phyloP scores from a whole-genome alignment of 805 yeast genomes.

The Lachancea sp. region DNA sequence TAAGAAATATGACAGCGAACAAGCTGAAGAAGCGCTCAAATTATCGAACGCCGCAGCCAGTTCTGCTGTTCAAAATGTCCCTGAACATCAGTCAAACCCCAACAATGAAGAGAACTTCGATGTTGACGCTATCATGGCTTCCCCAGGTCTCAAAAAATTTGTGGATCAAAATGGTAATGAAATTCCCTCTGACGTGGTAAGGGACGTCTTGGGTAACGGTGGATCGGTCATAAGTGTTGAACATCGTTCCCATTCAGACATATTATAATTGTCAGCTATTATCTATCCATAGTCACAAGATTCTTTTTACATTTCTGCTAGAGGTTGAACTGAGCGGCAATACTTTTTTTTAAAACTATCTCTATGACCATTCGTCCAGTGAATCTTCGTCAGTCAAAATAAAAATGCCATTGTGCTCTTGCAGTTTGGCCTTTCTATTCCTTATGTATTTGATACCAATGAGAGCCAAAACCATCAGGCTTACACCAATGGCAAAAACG shows the following conservation, averaged over 20 bases:
- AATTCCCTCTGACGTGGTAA: slow-evolving; percentile 31
- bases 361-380: neutral
- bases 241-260: slow-evolving; percentile 7
- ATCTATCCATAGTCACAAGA: too few relatives aligned
- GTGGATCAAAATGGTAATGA: slow-evolving; percentile 36
- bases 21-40: neutral
- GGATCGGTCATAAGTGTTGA: slow-evolving; percentile 18
- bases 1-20: slow-evolving; percentile 10
- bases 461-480: neutral
- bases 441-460: neutral
- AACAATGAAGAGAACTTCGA: slow-evolving; percentile 7
- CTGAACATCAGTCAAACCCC: neutral
- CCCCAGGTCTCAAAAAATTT: slow-evolving; percentile 29
- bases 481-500: slow-evolving; percentile 18
- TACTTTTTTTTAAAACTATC: neutral
- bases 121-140: slow-evolving; percentile 19
- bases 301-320: too few relatives aligned
- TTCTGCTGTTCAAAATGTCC: slow-evolving; percentile 5
- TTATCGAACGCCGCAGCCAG: slow-evolving; percentile 10
- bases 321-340: neutral
- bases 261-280: neutral
- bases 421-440: neutral
- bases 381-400: slow-evolving; percentile 3
- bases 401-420: slow-evolving; percentile 2
- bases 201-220: slow-evolving; percentile 21